Percentiles rank a stretch among this genome's conserved stretches.
These are phyloP conservation scores for Parasitella parasitica DNA, from an alignment of 371 early-diverging fungal species.

Conservation along the genomic window DNA sequence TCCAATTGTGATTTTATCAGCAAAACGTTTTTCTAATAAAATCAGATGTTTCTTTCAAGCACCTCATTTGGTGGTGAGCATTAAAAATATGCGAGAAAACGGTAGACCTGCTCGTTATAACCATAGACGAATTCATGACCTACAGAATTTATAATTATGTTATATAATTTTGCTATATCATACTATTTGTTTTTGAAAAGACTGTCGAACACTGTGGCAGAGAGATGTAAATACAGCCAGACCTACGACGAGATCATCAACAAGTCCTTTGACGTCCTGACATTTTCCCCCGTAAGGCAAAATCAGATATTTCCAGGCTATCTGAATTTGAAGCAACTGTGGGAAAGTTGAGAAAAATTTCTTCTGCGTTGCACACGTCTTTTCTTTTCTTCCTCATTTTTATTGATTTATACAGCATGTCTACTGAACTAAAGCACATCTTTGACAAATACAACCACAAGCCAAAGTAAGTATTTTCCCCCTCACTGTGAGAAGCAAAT, in stretches of 20 bases:
- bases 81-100: too few species aligned
- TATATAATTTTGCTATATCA: too few species aligned
- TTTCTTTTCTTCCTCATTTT: neutral
- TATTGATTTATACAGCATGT: slow-evolving; percentile 5
- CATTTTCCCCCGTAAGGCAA: too few species aligned
- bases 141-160: too few species aligned
- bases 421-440: slow-evolving; percentile 16
- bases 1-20: neutral
- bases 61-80: neutral
- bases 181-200: too few species aligned
- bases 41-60: neutral
- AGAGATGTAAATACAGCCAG: too few species aligned
- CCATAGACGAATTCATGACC: too few species aligned
- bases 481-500: too few species aligned
- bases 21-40: neutral
- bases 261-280: too few species aligned
- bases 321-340: neutral
- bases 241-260: too few species aligned
- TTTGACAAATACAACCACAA: slow-evolving; percentile 23
- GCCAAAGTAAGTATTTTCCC: slow-evolving; percentile 12
- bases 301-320: too few species aligned
- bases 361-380: neutral
- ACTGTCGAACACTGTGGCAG: too few species aligned
- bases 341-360: neutral
- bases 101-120: neutral